Conservation (phyloP, 345 rosid species). For the Melastoma malabathricum region DNA sequence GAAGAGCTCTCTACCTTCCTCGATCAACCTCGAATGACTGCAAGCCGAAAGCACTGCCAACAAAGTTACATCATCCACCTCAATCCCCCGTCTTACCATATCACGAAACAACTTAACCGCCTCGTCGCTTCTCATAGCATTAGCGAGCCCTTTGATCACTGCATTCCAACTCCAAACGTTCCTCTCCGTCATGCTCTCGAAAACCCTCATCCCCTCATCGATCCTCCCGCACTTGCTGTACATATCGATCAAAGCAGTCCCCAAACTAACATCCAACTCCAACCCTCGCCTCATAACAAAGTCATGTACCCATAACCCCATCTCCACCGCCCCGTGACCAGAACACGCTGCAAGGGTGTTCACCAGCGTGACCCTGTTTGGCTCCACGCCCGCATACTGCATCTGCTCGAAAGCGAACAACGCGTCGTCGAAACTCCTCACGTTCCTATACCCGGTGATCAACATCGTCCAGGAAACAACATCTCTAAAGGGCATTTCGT, state of each 20-base stretch:
- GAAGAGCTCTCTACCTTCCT: slow-evolving; percentile 26
- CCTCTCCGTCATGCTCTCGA: slow-evolving; percentile 31
- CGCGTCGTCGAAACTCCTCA: slow-evolving; percentile 22
- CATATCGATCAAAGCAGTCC: slow-evolving; percentile 44
- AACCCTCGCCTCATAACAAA: slow-evolving; percentile 22
- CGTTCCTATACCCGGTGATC: slow-evolving; percentile 27
- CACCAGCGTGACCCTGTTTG: slow-evolving; percentile 50
- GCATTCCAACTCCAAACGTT: slow-evolving; percentile 40
- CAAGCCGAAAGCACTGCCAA: slow-evolving; percentile 37
- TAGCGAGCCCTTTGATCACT: slow-evolving; percentile 34
- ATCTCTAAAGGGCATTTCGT: slow-evolving; percentile 36
- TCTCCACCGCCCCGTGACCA: slow-evolving; percentile 26
- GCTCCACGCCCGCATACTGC: slow-evolving; percentile 28
- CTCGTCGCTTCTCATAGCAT: slow-evolving; percentile 27
- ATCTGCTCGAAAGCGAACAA: slow-evolving; percentile 42
- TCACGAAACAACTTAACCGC: slow-evolving; percentile 30
- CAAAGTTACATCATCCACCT: slow-evolving; percentile 33
- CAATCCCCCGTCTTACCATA: slow-evolving; percentile 31
- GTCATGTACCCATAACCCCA: slow-evolving; percentile 52
- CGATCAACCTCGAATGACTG: slow-evolving; percentile 36
- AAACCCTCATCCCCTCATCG: slow-evolving; percentile 27
- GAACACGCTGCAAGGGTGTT: slow-evolving; percentile 36
- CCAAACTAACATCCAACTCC: slow-evolving; percentile 47
- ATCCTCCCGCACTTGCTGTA: slow-evolving; percentile 37
- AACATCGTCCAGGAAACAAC: slow-evolving; percentile 48